These are phyloP conservation scores for Candida tammaniensis DNA, from an alignment of 805 yeast genomes.

Conservation along the genomic window DNA sequence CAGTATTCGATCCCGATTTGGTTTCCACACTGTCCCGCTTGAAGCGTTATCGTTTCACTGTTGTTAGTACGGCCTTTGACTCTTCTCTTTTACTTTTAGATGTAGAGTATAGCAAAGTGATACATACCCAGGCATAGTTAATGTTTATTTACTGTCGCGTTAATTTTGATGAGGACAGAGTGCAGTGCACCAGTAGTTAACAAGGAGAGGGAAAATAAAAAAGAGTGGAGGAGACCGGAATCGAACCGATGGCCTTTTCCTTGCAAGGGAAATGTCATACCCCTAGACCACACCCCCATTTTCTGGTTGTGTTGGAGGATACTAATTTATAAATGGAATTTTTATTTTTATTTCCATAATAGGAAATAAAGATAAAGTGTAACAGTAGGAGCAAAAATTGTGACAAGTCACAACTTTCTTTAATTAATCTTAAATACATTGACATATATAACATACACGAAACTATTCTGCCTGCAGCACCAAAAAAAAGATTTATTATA, in stretches of 20 bases:
- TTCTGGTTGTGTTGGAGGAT: neutral
- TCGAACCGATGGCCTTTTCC: slow-evolving; percentile 78
- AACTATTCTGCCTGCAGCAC: too few species aligned
- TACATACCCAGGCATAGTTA: slow-evolving; percentile 24
- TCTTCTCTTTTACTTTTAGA: neutral
- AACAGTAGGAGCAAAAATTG: too few species aligned
- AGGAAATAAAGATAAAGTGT: too few species aligned
- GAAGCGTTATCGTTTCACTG: slow-evolving; percentile 68
- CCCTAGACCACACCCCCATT: slow-evolving; percentile 75
- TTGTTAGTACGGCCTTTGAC: slow-evolving; percentile 19
- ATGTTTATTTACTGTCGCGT: slow-evolving; percentile 10
- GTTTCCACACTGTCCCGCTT: slow-evolving; percentile 94
- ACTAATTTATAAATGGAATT: too few species aligned
- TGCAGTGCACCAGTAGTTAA: neutral
- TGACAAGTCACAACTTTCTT: too few species aligned
- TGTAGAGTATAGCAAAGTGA: neutral
- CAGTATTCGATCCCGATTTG: slow-evolving; percentile 93
- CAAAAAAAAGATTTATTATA: too few species aligned
- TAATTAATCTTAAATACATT: too few species aligned
- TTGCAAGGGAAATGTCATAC: slow-evolving; percentile 81
- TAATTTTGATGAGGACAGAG: neutral
- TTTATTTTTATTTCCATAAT: too few species aligned
- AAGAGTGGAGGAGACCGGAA: slow-evolving; percentile 66
- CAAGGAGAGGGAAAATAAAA: slow-evolving; percentile 16
- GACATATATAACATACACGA: too few species aligned